Evolutionary conservation across 2,329 filamentous ascomycete species (phyloP).

Genomic region (Curvularia spicifera): DNA sequence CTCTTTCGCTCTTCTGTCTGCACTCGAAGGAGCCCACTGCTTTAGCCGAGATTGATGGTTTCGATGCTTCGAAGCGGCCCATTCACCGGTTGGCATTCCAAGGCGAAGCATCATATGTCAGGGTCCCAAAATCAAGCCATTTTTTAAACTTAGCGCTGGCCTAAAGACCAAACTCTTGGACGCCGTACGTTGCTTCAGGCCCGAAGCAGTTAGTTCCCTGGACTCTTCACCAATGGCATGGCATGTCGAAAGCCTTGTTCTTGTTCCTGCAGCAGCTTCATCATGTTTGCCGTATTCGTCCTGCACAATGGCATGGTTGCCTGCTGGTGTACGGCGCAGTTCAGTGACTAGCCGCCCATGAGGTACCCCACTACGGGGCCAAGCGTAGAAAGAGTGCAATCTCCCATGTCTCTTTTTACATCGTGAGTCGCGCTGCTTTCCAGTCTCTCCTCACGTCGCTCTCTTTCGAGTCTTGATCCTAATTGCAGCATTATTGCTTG

Average conservation of each 20-base stretch:
- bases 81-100: constrained; percentile 32
- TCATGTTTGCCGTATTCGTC: constrained; percentile 29
- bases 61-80: constrained; percentile 23
- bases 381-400: constrained; percentile 34
- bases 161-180: constrained; percentile 23
- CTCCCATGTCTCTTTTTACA: constrained; percentile 35
- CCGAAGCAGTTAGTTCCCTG: constrained; percentile 25
- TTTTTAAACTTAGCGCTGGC: constrained; percentile 28
- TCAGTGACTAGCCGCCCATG: constrained; percentile 30
- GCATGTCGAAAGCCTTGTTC: constrained; percentile 8
- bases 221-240: constrained; percentile 24
- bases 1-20: constrained; percentile 3
- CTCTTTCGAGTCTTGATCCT: constrained; percentile 38
- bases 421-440: constrained; percentile 31
- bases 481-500: constrained; percentile 56
- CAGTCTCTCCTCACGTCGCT: constrained; percentile 35
- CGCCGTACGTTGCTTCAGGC: constrained; percentile 18
- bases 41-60: constrained; percentile 38
- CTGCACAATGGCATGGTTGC: constrained; percentile 33
- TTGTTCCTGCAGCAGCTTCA: constrained; percentile 34
- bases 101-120: constrained; percentile 25
- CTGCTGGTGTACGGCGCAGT: constrained; percentile 31
- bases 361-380: constrained; percentile 32
- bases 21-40: constrained; percentile 5
- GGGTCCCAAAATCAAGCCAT: constrained; percentile 23